Conservation (phyloP, 2,329 filamentous ascomycete genomes). For the Leptographium galeiforme region DNA sequence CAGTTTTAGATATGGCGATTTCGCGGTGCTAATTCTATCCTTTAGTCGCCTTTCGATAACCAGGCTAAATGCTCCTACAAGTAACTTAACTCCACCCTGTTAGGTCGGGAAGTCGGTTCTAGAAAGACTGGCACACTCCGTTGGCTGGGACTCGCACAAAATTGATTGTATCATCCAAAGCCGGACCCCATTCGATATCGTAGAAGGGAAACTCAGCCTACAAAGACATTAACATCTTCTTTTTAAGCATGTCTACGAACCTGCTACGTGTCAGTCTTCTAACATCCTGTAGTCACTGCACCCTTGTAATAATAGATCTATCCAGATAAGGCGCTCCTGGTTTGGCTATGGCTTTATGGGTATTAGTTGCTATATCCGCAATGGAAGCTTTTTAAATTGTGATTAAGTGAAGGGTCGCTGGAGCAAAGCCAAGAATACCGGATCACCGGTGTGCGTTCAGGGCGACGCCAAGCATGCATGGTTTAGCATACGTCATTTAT, state of each 20-base stretch:
- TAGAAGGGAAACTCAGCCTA: conserved; percentile 3
- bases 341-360: not conserved
- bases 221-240: not conserved
- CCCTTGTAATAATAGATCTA: not conserved
- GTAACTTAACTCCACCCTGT: not conserved
- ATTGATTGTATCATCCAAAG: not conserved
- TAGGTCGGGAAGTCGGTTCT: not conserved
- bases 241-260: conserved; percentile 3
- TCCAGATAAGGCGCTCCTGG: not conserved
- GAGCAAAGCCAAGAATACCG: not conserved
- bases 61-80: conserved; percentile 3
- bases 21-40: conserved; percentile 1
- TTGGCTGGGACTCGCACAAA: not conserved
- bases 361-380: not conserved
- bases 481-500: not conserved
- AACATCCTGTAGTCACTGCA: not conserved
- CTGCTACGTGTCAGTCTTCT: not conserved
- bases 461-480: not conserved
- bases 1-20: not conserved
- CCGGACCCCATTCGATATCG: conserved; percentile 1
- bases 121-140: conserved; percentile 1
- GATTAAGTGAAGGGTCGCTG: not conserved
- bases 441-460: not conserved
- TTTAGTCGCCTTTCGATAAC: too few species aligned
- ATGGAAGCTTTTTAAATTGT: not conserved